Evolutionary conservation across 805 yeast species (phyloP), one percentile per base, ranked within the genome.

Genomic region (Spathaspora arborariae): DNA sequence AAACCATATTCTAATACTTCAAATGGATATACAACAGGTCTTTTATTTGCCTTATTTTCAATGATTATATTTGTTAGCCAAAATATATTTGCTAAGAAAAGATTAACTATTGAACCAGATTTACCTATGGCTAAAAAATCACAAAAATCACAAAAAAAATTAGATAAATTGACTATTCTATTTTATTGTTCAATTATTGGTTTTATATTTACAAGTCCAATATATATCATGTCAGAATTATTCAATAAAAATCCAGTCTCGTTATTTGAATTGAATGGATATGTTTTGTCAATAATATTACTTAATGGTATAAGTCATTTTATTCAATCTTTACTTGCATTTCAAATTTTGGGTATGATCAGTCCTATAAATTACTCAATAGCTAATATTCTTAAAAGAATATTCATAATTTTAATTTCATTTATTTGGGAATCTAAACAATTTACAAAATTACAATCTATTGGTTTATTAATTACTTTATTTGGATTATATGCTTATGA

Each of bases 351-450:
- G 52, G 92, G 92, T 1, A 60, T 77, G 54, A 74, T 85, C 20
- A 75, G 84, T n/a, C 86, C 94, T 3, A 85, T 86, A 41, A 84
- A 84, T 59, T 86, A 86, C 62, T 82, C 89, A 36, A 83, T 86
- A 58, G 94, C 91, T 24, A 86, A 83, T 60, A 85, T 86, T 42
- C 62, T 85, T 64, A 86, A 86, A 57, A 70, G 92, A 57, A 85
- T 86, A 47, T 79, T 83, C 22, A 84, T 85, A 41, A 86, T 86
- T 46, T 63, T 80, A 19, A 79, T 81, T 51, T 83, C 90, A 1
- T 76, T 86, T 47, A 46, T 82, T 1, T 76, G 85, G 74, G 92
- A 85, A 60, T 42, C 43, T 15, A 51, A 53, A 20, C 41, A 48
- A 13, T 57, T 62, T 43, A 55, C 65, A 20, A 53, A 55, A 26